Base-by-base conservation (phyloP, 2,329 filamentous ascomycete genomes). In the Colletotrichum echinochloae region DNA sequence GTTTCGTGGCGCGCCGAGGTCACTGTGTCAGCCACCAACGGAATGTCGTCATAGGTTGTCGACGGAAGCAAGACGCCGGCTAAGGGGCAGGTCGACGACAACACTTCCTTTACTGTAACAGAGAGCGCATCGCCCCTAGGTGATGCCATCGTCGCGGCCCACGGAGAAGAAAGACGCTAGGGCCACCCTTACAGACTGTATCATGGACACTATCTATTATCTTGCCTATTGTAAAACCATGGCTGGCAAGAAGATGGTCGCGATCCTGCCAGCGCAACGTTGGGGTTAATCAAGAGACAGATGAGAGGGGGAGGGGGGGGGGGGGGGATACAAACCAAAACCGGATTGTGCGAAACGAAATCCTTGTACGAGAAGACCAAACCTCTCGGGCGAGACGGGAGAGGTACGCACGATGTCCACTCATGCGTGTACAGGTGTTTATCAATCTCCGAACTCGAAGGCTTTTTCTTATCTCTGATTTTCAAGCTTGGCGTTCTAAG, bases 1-100 rank as follows among this genome's bases (percentile, higher is more conserved):
- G 80, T 86, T n/a, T 77, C 80, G 23, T 88, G 85, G 86, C 74
- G 76, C n/a, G 79, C 83, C 1, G 79, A 82, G 73, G 75, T 83
- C 33, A 72, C 52, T 39, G 57, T 67, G 33, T 62, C 64, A 48
- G 51, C 59, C 41, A 57, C 68, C 57, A 67, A 71, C 68, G 68
- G 68, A 39, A 55, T 52, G 37, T 59, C 52, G 62, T 28, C n/a
- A 59, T 71, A 71, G 61, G 46, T 48, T 54, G 48, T 20, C 55
- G 62, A 33, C 62, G 49, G 49, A 23, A 48, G 56, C 56, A 44
- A 35, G 54, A 14, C 18, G 28, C 23, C 37, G 56, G 26, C 18
- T 37, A 35, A 55, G 30, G 55, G 7, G 16, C 35, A 28, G 52
- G 39, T 46, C 49, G 66, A 59, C 28, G 35, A 39, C 30, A 37